Percentiles rank a stretch among this genome's conserved stretches.
phyloP scores from a whole-genome alignment of 805 yeast genomes.

The Sugiyamaella lignohabitans region DNA sequence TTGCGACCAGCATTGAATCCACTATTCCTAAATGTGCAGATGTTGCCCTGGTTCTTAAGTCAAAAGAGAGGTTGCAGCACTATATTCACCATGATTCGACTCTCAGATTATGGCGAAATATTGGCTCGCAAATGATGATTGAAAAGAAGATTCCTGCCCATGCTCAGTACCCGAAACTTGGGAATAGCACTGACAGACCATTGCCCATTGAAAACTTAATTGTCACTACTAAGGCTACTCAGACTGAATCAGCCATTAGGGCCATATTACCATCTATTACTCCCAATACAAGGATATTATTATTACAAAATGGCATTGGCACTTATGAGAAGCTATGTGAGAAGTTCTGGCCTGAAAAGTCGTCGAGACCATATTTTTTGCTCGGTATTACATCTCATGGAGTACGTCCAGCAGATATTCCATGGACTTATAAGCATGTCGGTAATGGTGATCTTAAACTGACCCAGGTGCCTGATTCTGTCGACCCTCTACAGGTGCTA shows the following conservation, averaged over 20 bases:
- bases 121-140: constrained; percentile 10
- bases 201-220: constrained; percentile 49
- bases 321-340: constrained; percentile 45
- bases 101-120: constrained; percentile 28
- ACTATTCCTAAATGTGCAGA: constrained; percentile 33
- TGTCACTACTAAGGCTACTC: constrained; percentile 74
- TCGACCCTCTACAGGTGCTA: not conserved
- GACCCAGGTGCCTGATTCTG: constrained; percentile 44
- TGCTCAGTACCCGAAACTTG: constrained; percentile 14
- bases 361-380: constrained; percentile 48
- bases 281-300: constrained; percentile 47
- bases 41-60: constrained; percentile 39
- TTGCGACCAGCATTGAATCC: constrained; percentile 42
- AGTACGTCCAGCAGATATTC: constrained; percentile 41
- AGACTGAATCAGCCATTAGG: constrained; percentile 55
- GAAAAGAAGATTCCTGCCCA: constrained; percentile 14
- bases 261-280: constrained; percentile 48
- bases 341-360: constrained; percentile 46
- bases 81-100: constrained; percentile 39
- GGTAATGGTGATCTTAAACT: constrained; percentile 61
- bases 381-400: constrained; percentile 86
- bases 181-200: constrained; percentile 14
- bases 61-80: constrained; percentile 36
- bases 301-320: constrained; percentile 89
- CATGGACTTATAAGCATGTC: constrained; percentile 54